Evolutionary conservation across 2,329 filamentous ascomycete species (phyloP).

Genomic region (Monosporascus sp.): DNA sequence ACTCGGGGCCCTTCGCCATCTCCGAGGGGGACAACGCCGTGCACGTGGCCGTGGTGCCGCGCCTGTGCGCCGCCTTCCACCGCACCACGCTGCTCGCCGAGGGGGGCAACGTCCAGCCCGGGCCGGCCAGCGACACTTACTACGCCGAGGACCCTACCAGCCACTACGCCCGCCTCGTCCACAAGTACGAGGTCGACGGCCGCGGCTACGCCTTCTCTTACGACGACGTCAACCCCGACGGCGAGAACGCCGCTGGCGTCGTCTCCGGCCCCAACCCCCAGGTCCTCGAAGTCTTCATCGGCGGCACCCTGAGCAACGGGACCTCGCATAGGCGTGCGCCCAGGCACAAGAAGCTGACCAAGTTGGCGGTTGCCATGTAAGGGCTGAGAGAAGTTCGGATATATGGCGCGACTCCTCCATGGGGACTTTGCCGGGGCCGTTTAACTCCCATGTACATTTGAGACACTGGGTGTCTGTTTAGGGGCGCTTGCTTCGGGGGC

Average conservation of each 20-base stretch:
- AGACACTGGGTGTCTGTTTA: too few relatives aligned
- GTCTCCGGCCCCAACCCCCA: conserved; percentile 41
- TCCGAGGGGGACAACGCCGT: conserved; percentile 31
- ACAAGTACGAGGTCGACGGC: conserved; percentile 54
- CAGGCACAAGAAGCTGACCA: not conserved
- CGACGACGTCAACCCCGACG: conserved; percentile 60
- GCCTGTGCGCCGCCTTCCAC: conserved; percentile 47
- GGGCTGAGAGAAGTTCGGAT: not conserved
- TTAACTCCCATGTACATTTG: too few relatives aligned
- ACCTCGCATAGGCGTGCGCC: not conserved
- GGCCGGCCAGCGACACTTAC: conserved; percentile 32
- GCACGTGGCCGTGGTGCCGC: conserved; percentile 39
- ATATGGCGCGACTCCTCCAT: not conserved
- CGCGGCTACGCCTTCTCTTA: conserved; percentile 64
- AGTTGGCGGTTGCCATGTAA: not conserved
- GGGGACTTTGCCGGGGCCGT: too few relatives aligned
- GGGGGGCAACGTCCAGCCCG: conserved; percentile 44
- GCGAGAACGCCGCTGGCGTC: conserved; percentile 49
- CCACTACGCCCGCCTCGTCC: conserved; percentile 58
- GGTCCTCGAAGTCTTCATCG: conserved; percentile 42
- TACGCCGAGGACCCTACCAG: conserved; percentile 41
- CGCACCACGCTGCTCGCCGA: conserved; percentile 41
- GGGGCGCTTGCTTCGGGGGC: too few relatives aligned
- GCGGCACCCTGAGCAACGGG: conserved; percentile 26
- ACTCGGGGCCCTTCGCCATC: conserved; percentile 42